Conservation (phyloP, 139 green algal genomes). For the Volvox reticuliferus region DNA sequence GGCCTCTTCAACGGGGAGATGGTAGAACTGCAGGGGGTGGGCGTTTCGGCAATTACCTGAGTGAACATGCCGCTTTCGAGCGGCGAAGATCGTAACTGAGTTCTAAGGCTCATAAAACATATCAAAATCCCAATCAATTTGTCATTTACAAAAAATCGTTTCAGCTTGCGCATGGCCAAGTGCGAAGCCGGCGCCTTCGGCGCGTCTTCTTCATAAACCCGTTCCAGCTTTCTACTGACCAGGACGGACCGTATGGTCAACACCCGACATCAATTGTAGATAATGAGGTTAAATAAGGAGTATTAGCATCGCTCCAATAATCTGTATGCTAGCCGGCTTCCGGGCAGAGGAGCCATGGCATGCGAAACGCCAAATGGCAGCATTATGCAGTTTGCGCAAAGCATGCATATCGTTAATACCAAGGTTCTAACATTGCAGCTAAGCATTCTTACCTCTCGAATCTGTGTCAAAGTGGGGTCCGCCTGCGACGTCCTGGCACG, state of each 20-base stretch:
- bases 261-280: too few relatives aligned
- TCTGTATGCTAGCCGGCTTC: neutral
- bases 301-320: neutral
- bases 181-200: too few relatives aligned
- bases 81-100: too few relatives aligned
- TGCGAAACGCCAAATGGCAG: neutral
- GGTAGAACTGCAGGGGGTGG: constrained; percentile 15
- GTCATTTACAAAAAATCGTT: too few relatives aligned
- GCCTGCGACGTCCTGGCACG: neutral
- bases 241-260: too few relatives aligned
- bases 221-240: too few relatives aligned
- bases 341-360: neutral
- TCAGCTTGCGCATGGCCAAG: too few relatives aligned
- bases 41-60: neutral
- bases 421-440: too few relatives aligned
- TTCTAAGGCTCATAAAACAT: too few relatives aligned
- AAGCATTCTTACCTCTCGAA: neutral
- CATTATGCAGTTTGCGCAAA: neutral
- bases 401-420: neutral
- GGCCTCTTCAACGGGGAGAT: constrained; percentile 4
- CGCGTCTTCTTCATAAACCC: too few relatives aligned
- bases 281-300: neutral
- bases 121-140: too few relatives aligned
- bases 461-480: neutral
- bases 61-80: too few relatives aligned